Evolutionary conservation across 306 rosid genomes (phyloP).

Genomic region (Trifolium repens): DNA sequence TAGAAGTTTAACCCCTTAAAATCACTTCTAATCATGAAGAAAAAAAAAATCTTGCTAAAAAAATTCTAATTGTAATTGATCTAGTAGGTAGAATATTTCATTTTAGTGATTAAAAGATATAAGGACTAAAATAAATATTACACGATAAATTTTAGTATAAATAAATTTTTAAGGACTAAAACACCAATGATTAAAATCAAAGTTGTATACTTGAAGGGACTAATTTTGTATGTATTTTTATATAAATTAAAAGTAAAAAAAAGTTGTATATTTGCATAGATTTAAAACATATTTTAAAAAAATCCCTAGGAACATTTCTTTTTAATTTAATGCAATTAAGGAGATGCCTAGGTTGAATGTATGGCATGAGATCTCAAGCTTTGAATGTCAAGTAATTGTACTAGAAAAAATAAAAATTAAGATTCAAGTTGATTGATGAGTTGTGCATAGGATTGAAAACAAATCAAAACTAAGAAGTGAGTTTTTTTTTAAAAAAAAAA

Average conservation of each 20-base stretch:
- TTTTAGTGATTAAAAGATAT: no score
- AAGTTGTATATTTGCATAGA: no score
- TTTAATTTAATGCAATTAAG: not conserved
- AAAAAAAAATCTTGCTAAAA: not conserved
- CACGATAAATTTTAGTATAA: no score
- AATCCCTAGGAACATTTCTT: not conserved
- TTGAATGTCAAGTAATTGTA: slow-evolving; percentile 13
- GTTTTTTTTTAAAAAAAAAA: not conserved
- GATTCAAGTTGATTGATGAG: not conserved
- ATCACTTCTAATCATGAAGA: slow-evolving; percentile 9
- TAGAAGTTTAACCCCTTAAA: not conserved
- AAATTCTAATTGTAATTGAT: not conserved
- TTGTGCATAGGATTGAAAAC: slow-evolving; percentile 1
- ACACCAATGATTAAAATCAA: no score
- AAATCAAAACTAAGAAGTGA: slow-evolving; percentile 6
- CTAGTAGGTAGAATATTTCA: no score
- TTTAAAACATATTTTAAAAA: no score
- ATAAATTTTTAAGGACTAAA: no score
- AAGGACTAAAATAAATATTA: no score
- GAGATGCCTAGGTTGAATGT: not conserved
- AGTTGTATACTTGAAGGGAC: no score
- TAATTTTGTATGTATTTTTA: no score
- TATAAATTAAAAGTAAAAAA: no score
- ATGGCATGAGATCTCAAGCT: slow-evolving; percentile 16
- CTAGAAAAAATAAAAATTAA: not conserved